Evolutionary conservation across 2,329 filamentous ascomycete genomes (phyloP).

Genomic region (Cladorrhinum sp.): DNA sequence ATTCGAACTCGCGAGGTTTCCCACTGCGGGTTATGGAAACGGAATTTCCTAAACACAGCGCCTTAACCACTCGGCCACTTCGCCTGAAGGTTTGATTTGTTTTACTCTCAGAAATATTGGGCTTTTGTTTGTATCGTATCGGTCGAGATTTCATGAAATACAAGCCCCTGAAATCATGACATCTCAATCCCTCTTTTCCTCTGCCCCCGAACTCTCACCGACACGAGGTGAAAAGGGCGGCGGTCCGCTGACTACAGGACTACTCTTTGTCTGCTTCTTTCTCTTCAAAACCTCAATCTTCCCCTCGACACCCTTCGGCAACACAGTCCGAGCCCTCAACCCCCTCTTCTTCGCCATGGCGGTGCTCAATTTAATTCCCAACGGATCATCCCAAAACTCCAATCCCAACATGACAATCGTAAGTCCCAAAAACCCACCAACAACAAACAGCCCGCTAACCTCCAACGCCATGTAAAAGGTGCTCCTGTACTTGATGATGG

Average conservation of each 20-base stretch:
- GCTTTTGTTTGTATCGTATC: no score
- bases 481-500: conserved; percentile 35
- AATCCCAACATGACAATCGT: conserved; percentile 15
- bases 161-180: no score
- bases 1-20: conserved; percentile 11
- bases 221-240: background rate
- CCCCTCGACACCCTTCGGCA: background rate
- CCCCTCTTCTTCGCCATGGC: conserved; percentile 4
- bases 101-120: background rate
- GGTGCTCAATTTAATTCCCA: conserved; percentile 15
- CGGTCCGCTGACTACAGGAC: background rate
- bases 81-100: background rate
- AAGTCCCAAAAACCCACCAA: conserved; percentile 20
- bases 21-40: conserved; percentile 6
- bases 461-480: conserved; percentile 39
- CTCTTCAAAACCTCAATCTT: conserved; percentile 10
- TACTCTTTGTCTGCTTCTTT: background rate
- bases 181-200: background rate
- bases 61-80: conserved; percentile 11
- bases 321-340: background rate
- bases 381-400: conserved; percentile 22
- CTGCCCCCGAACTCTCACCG: background rate
- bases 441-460: conserved; percentile 36
- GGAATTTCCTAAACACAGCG: conserved; percentile 8
- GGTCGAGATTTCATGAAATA: no score